These are phyloP conservation scores for Vigna nakashimae DNA, from an alignment of 306 rosid species.

Conservation along the genomic window DNA sequence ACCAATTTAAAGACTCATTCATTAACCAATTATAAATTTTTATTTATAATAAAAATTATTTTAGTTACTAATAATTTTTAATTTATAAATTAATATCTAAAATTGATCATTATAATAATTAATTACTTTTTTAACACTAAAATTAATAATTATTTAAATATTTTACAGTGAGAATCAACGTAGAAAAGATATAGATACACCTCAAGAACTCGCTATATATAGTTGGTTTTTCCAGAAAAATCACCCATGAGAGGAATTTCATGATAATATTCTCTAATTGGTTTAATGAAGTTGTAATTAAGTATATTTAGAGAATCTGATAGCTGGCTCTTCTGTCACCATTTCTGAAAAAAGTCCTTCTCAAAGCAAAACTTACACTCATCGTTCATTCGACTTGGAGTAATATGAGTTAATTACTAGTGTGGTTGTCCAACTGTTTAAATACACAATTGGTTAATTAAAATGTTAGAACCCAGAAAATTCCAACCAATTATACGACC, in stretches of 20 bases:
- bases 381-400: conserved; percentile 36
- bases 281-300: conserved; percentile 19
- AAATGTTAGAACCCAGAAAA: conserved; percentile 24
- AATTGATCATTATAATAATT: too few relatives aligned
- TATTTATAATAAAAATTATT: too few relatives aligned
- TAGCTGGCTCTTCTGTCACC: conserved; percentile 13
- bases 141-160: too few relatives aligned
- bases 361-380: conserved; percentile 32
- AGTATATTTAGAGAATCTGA: neutral
- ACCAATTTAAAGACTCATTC: too few relatives aligned
- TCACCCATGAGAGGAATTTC: neutral
- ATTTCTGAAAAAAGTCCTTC: conserved; percentile 14
- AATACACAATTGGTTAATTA: conserved; percentile 23
- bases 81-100: too few relatives aligned
- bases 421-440: conserved; percentile 2
- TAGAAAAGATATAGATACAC: conserved; percentile 1
- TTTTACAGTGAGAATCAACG: too few relatives aligned
- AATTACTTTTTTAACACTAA: too few relatives aligned
- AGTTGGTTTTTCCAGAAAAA: conserved; percentile 11
- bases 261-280: neutral
- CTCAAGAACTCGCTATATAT: neutral
- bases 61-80: too few relatives aligned
- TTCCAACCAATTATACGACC: conserved; percentile 24
- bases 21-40: too few relatives aligned
- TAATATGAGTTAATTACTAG: conserved; percentile 29